These are phyloP conservation scores for Xylaria sp. DNA, from an alignment of 495 filamentous ascomycete genomes.

Conservation along the genomic window DNA sequence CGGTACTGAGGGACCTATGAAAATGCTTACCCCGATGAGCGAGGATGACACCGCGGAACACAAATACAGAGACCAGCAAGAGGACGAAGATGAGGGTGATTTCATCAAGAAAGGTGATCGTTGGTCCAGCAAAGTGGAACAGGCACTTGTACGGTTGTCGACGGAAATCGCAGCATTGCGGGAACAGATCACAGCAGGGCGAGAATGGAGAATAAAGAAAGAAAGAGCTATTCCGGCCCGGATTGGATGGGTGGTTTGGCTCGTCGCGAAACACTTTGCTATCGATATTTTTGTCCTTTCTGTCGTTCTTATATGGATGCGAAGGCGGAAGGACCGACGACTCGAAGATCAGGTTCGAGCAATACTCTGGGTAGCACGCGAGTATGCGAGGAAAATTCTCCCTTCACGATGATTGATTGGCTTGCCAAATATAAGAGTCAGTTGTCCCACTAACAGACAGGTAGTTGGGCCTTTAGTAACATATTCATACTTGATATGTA, in stretches of 20 bases:
- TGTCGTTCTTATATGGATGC: slow-evolving; percentile 78
- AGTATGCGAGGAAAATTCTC: slow-evolving; percentile 62
- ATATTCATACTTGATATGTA: not conserved
- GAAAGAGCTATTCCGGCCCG: slow-evolving; percentile 69
- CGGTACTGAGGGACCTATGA: slow-evolving; percentile 63
- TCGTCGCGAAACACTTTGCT: slow-evolving; percentile 72
- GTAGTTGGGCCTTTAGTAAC: not conserved
- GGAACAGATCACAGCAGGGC: slow-evolving; percentile 81
- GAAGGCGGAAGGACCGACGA: slow-evolving; percentile 74
- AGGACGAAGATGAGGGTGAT: slow-evolving; percentile 48
- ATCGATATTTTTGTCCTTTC: slow-evolving; percentile 74
- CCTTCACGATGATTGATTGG: slow-evolving; percentile 54
- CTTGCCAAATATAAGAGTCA: not conserved
- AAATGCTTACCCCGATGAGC: slow-evolving; percentile 80
- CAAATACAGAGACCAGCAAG: slow-evolving; percentile 45
- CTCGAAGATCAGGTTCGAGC: slow-evolving; percentile 77
- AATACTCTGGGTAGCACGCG: slow-evolving; percentile 66
- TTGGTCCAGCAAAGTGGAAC: slow-evolving; percentile 86
- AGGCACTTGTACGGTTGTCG: slow-evolving; percentile 86
- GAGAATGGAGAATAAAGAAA: slow-evolving; percentile 61
- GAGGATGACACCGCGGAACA: slow-evolving; percentile 75
- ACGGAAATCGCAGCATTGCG: slow-evolving; percentile 92
- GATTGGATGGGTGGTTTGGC: slow-evolving; percentile 74
- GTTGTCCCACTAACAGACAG: not conserved
- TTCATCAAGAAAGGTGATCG: slow-evolving; percentile 56